Percentiles rank a stretch among this genome's conserved stretches.
phyloP scores from a whole-genome alignment of 441 rosid species.

The Erodium trifolium region DNA sequence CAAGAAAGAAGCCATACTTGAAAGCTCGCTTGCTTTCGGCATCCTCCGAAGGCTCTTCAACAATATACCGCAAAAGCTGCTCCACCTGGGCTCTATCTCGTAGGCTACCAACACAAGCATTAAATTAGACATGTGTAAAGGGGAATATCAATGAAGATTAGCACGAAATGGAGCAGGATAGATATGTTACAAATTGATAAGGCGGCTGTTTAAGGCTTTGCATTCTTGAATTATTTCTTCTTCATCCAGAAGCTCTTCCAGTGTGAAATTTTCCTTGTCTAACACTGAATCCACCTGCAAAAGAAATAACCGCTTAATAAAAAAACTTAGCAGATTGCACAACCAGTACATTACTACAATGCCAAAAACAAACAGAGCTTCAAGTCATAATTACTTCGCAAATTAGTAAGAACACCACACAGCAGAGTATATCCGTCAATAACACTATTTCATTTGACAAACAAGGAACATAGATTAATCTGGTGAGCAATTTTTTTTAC shows the following conservation, averaged over 20 bases:
- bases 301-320: background rate
- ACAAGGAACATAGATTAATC: background rate
- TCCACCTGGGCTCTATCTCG: conserved; percentile 73
- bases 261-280: conserved; percentile 24
- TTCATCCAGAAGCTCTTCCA: conserved; percentile 31
- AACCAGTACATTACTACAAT: background rate
- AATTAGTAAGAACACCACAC: background rate
- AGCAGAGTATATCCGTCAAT: background rate
- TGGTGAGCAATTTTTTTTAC: background rate
- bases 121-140: background rate
- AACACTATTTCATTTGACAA: background rate
- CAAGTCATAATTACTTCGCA: background rate
- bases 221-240: conserved; percentile 30
- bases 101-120: background rate
- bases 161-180: background rate
- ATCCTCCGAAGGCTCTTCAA: conserved; percentile 77
- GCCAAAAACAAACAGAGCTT: background rate
- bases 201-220: conserved; percentile 28
- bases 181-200: conserved; percentile 22
- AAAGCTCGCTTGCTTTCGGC: conserved; percentile 73
- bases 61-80: conserved; percentile 37
- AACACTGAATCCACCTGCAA: conserved; percentile 25
- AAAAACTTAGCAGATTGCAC: background rate
- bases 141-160: background rate
- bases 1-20: conserved; percentile 48